These are phyloP conservation scores for Tylopilus sp. DNA, from an alignment of 768 basidiomycete species.

Conservation along the genomic window DNA sequence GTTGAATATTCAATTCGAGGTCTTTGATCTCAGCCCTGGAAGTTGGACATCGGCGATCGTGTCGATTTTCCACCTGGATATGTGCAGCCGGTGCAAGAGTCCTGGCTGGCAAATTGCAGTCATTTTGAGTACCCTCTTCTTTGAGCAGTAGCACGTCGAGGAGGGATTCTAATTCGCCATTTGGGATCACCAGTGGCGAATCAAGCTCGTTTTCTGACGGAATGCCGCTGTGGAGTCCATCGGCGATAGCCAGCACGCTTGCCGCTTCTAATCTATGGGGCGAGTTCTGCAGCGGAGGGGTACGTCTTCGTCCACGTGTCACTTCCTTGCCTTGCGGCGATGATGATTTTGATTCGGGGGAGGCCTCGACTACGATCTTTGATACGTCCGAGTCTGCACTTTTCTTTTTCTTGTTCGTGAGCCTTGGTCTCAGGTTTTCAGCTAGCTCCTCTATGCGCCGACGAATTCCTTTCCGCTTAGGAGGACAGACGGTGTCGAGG, in stretches of 20 bases:
- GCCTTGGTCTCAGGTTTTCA: constrained; percentile 1
- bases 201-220: not conserved
- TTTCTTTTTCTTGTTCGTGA: constrained; percentile 5
- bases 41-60: not conserved
- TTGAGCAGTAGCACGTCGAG: not conserved
- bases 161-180: not conserved
- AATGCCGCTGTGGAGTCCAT: constrained; percentile 5
- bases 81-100: not conserved
- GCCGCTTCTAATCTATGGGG: constrained; percentile 1
- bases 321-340: not conserved
- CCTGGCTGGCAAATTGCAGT: not conserved
- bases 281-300: not conserved
- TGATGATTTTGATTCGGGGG: not conserved
- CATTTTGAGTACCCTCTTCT: not conserved
- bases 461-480: constrained; percentile 8
- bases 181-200: not conserved
- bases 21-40: constrained; percentile 4
- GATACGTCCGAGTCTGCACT: not conserved
- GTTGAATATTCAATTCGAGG: constrained; percentile 11
- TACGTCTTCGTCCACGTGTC: constrained; percentile 1
- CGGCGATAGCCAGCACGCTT: not conserved
- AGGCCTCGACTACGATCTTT: not conserved
- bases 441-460: constrained; percentile 14
- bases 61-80: not conserved
- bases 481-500: constrained; percentile 13